Conservation (phyloP, 2,329 filamentous ascomycete genomes). For the Trichoderma asperellum region DNA sequence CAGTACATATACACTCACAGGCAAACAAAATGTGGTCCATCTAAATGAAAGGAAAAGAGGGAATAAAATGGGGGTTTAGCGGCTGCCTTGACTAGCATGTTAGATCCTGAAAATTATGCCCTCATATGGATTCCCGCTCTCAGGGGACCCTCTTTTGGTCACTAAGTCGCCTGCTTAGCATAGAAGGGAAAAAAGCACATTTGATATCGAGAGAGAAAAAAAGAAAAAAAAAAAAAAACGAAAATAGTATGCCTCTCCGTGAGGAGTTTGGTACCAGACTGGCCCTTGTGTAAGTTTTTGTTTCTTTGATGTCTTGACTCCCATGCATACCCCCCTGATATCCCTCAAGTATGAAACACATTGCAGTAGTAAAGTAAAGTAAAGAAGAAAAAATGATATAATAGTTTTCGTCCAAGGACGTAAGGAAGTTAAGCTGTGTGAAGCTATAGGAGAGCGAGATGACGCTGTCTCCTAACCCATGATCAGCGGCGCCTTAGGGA, state of each 20-base stretch:
- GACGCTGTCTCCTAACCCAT: background rate
- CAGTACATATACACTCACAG: slow-evolving; percentile 4
- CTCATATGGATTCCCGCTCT: slow-evolving; percentile 10
- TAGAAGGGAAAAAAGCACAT: background rate
- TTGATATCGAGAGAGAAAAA: background rate
- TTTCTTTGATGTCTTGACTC: slow-evolving; percentile 5
- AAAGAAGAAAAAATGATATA: background rate
- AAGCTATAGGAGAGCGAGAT: background rate
- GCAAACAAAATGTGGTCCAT: slow-evolving; percentile 9
- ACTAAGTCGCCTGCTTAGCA: background rate
- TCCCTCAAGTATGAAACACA: background rate
- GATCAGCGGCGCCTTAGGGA: background rate
- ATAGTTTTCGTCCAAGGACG: background rate
- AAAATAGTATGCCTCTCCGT: slow-evolving; percentile 13
- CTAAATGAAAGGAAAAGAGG: slow-evolving; percentile 7
- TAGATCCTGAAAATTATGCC: slow-evolving; percentile 25
- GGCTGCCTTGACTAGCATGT: slow-evolving; percentile 1
- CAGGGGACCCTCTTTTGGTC: slow-evolving; percentile 23
- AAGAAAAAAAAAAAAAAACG: background rate
- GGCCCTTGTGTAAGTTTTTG: slow-evolving; percentile 22
- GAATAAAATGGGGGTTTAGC: slow-evolving; percentile 7
- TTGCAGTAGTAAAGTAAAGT: background rate
- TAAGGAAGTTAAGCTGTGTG: slow-evolving; percentile 7
- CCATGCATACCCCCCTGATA: background rate
- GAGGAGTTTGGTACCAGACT: slow-evolving; percentile 19